phyloP scores from a whole-genome alignment of 2,329 filamentous ascomycete genomes.

The Blastomyces gilchristii region DNA sequence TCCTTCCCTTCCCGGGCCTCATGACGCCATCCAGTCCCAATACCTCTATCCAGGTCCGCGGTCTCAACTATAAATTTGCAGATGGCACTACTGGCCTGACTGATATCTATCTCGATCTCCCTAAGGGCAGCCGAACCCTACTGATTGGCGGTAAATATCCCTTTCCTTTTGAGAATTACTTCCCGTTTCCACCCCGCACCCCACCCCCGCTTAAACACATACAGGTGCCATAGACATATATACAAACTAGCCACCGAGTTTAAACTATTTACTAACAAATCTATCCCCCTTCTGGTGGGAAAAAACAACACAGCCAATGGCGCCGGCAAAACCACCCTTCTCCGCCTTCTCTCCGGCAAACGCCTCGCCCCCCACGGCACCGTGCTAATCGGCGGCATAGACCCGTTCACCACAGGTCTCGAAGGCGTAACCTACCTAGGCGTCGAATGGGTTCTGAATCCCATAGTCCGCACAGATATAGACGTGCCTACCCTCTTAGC shows the following conservation, averaged over 20 bases:
- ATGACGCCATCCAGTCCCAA: slow-evolving; percentile 15
- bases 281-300: too few relatives aligned
- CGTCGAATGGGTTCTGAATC: slow-evolving; percentile 95
- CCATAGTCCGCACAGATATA: slow-evolving; percentile 90
- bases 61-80: slow-evolving; percentile 80
- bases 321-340: slow-evolving; percentile 91
- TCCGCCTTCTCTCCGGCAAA: slow-evolving; percentile 89
- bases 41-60: slow-evolving; percentile 60
- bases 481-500: slow-evolving; percentile 75
- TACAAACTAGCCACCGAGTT: background rate
- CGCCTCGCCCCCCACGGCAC: slow-evolving; percentile 69
- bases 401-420: slow-evolving; percentile 82
- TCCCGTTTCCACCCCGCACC: background rate
- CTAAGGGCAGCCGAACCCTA: slow-evolving; percentile 73
- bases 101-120: slow-evolving; percentile 64
- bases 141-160: slow-evolving; percentile 63
- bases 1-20: background rate
- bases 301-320: slow-evolving; percentile 59
- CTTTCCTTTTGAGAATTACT: background rate
- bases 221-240: slow-evolving; percentile 3
- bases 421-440: slow-evolving; percentile 96
- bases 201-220: background rate
- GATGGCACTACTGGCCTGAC: slow-evolving; percentile 71
- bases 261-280: background rate
- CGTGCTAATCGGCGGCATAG: slow-evolving; percentile 69